phyloP scores from a whole-genome alignment of 768 basidiomycete species.

The Russula sp. region DNA sequence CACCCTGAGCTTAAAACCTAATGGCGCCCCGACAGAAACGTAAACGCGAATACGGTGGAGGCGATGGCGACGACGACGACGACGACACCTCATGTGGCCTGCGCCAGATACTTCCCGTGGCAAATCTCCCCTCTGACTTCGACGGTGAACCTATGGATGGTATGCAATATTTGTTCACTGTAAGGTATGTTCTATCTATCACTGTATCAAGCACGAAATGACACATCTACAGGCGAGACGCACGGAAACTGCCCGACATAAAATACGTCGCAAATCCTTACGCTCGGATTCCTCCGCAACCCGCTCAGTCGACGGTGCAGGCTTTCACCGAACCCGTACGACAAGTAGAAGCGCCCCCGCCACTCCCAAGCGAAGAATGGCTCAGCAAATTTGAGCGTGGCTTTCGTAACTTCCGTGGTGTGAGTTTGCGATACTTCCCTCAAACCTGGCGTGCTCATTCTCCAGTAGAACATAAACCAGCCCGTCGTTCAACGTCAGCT shows the following conservation, averaged over 20 bases:
- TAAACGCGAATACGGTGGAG: conserved; percentile 40
- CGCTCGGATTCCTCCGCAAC: conserved; percentile 32
- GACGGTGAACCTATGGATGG: conserved; percentile 62
- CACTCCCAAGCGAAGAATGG: conserved; percentile 67
- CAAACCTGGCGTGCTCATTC: neutral
- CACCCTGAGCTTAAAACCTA: neutral
- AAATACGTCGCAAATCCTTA: conserved; percentile 69
- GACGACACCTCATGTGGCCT: conserved; percentile 54
- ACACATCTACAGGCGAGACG: conserved; percentile 53
- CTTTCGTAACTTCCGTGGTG: conserved; percentile 64
- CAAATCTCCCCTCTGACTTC: conserved; percentile 66
- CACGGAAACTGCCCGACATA: conserved; percentile 54
- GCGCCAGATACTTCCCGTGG: conserved; percentile 77
- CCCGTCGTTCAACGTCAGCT: conserved; percentile 46
- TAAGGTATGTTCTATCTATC: conserved; percentile 46
- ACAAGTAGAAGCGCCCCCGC: conserved; percentile 28
- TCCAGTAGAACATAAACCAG: conserved; percentile 57
- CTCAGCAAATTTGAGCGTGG: conserved; percentile 47
- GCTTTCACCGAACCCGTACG: conserved; percentile 19
- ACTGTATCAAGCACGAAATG: neutral
- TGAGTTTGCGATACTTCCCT: conserved; percentile 25
- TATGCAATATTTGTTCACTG: conserved; percentile 74
- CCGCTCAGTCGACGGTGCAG: conserved; percentile 17
- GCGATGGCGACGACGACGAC: conserved; percentile 43
- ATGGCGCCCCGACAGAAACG: conserved; percentile 39